These are phyloP conservation scores for Ceratobasidium sp. DNA, from an alignment of 1,284 basidiomycete species.

Conservation along the genomic window DNA sequence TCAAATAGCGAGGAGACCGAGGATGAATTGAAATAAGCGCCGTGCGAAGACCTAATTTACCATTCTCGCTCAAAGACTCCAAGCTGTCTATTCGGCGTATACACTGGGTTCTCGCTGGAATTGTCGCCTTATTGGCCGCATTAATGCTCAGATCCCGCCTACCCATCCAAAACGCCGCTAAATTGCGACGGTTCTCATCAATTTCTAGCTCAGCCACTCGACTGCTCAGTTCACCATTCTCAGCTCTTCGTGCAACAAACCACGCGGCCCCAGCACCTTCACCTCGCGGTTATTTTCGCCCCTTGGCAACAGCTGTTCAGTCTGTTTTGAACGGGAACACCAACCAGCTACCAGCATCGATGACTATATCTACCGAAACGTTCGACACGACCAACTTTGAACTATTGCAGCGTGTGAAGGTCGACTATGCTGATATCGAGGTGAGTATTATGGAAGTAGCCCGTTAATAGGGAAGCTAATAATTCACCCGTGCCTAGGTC, in stretches of 20 bases:
- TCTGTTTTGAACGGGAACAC: constrained; percentile 8
- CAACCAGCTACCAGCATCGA: not conserved
- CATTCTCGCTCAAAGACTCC: not conserved
- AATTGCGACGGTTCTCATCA: constrained; percentile 37
- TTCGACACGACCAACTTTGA: constrained; percentile 74
- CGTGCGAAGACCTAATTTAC: not conserved
- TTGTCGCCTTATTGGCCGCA: constrained; percentile 13
- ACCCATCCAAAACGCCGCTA: constrained; percentile 26
- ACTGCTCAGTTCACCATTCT: not conserved
- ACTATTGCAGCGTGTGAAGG: constrained; percentile 76
- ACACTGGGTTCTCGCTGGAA: constrained; percentile 13
- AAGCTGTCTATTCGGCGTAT: constrained; percentile 28
- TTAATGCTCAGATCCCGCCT: constrained; percentile 38
- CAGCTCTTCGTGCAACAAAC: constrained; percentile 7
- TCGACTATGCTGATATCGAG: constrained; percentile 80
- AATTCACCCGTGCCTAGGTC: constrained; percentile 57
- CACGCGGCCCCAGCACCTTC: not conserved
- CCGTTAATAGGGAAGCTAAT: not conserved
- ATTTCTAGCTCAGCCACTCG: constrained; percentile 24
- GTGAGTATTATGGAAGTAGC: not conserved
- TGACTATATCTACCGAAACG: constrained; percentile 28
- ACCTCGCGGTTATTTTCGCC: constrained; percentile 17
- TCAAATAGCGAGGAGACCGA: no score
- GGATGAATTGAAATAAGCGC: no score
- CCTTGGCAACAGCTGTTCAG: constrained; percentile 39